Evolutionary conservation across 176 grass and related monocot species (phyloP).

Genomic region (Oryza coarctata): DNA sequence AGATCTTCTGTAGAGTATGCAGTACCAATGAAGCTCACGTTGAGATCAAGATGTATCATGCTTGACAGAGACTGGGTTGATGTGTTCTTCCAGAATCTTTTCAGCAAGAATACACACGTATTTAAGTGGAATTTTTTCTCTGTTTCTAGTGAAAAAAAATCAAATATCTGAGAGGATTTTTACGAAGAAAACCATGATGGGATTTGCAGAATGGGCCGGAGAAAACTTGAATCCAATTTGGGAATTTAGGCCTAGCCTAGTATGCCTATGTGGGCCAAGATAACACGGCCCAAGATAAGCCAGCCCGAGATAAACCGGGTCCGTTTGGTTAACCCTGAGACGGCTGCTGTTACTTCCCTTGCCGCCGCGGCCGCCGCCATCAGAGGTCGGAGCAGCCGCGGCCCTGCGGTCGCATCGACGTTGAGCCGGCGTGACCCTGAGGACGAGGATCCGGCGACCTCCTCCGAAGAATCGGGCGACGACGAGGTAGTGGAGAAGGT

Average conservation of each 20-base stretch:
- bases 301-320: neutral
- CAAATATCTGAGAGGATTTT: neutral
- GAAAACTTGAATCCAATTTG: neutral
- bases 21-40: neutral
- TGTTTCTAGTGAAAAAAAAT: neutral
- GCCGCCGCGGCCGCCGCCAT: slow-evolving; percentile 16
- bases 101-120: neutral
- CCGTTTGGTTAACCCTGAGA: neutral
- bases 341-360: neutral
- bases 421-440: slow-evolving; percentile 6
- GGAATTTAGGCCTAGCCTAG: neutral
- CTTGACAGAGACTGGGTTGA: neutral
- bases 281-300: neutral
- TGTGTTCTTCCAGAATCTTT: neutral
- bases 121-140: neutral
- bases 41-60: neutral
- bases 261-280: neutral
- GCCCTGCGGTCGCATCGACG: neutral
- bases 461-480: slow-evolving; percentile 28
- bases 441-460: neutral
- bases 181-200: neutral
- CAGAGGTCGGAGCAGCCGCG: slow-evolving; percentile 36
- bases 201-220: neutral
- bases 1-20: neutral
- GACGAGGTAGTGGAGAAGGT: slow-evolving; percentile 24